Evolutionary conservation across 495 filamentous ascomycete genomes (phyloP).

Genomic region (Penicillium daleae): DNA sequence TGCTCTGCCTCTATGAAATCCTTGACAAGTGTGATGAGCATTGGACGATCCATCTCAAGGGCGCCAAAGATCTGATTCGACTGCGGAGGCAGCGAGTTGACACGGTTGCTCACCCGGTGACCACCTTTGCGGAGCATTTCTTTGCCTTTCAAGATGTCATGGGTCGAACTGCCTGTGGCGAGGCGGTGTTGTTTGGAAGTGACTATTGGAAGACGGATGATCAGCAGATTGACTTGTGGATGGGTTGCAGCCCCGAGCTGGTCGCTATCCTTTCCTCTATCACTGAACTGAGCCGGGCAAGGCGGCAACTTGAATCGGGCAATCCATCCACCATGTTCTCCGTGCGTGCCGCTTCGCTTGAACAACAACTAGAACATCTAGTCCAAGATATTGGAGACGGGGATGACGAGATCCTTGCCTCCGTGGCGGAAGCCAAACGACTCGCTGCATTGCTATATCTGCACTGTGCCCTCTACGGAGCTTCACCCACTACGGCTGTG

Average conservation of each 20-base stretch:
- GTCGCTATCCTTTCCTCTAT: constrained; percentile 45
- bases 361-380: constrained; percentile 35
- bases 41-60: constrained; percentile 50
- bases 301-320: constrained; percentile 33
- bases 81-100: constrained; percentile 35
- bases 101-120: constrained; percentile 32
- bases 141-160: constrained; percentile 56
- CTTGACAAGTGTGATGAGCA: constrained; percentile 49
- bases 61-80: constrained; percentile 48
- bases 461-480: constrained; percentile 46
- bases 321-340: constrained; percentile 29
- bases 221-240: constrained; percentile 46
- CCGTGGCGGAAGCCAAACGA: constrained; percentile 47
- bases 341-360: constrained; percentile 36
- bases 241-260: constrained; percentile 51
- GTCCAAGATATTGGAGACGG: constrained; percentile 41
- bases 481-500: constrained; percentile 40
- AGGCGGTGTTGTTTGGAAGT: constrained; percentile 43
- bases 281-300: constrained; percentile 47
- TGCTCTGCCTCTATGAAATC: constrained; percentile 52
- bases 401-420: constrained; percentile 35
- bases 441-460: constrained; percentile 46
- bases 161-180: constrained; percentile 50
- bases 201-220: constrained; percentile 49
- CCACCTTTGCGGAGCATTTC: constrained; percentile 47